phyloP scores from a whole-genome alignment of 2,329 filamentous ascomycete genomes.

The Drechslera avenae region DNA sequence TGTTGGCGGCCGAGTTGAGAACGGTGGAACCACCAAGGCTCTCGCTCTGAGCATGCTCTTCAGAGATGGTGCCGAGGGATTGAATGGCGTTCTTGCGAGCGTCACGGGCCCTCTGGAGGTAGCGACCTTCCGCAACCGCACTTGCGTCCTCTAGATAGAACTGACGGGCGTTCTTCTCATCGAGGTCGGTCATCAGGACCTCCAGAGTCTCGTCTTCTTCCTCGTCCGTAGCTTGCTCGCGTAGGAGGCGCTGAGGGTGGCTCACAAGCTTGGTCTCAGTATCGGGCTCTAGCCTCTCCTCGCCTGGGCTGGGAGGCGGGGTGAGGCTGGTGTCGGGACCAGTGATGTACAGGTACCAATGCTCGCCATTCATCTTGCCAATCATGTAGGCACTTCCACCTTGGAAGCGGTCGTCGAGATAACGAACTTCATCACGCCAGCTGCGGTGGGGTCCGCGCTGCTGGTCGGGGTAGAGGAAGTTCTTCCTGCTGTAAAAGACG shows the following conservation, averaged over 20 bases:
- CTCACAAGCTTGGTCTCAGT: conserved; percentile 65
- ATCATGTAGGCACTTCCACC: conserved; percentile 99
- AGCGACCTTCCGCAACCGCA: conserved; percentile 83
- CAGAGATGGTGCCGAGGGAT: conserved; percentile 64
- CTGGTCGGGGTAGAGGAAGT: conserved; percentile 93
- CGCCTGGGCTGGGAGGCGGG: conserved; percentile 75
- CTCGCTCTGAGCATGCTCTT: conserved; percentile 50
- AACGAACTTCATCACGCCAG: conserved; percentile 96
- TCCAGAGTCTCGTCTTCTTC: conserved; percentile 76
- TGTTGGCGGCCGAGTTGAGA: conserved; percentile 50
- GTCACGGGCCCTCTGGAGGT: conserved; percentile 69
- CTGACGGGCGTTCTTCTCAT: conserved; percentile 68
- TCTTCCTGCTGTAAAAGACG: conserved; percentile 99
- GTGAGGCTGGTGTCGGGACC: conserved; percentile 80
- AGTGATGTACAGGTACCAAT: conserved; percentile 98
- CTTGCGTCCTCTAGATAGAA: conserved; percentile 81
- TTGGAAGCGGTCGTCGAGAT: conserved; percentile 87
- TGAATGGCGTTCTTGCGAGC: conserved; percentile 65
- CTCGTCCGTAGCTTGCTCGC: conserved; percentile 51
- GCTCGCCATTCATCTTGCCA: conserved; percentile 99
- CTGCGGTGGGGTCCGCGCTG: conserved; percentile 94
- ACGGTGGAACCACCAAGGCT: conserved; percentile 44
- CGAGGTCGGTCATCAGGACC: conserved; percentile 71
- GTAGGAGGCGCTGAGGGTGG: conserved; percentile 62
- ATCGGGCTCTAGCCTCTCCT: conserved; percentile 52